These are phyloP conservation scores for Mycena rosella DNA, from an alignment of 768 basidiomycete genomes.

Conservation along the genomic window DNA sequence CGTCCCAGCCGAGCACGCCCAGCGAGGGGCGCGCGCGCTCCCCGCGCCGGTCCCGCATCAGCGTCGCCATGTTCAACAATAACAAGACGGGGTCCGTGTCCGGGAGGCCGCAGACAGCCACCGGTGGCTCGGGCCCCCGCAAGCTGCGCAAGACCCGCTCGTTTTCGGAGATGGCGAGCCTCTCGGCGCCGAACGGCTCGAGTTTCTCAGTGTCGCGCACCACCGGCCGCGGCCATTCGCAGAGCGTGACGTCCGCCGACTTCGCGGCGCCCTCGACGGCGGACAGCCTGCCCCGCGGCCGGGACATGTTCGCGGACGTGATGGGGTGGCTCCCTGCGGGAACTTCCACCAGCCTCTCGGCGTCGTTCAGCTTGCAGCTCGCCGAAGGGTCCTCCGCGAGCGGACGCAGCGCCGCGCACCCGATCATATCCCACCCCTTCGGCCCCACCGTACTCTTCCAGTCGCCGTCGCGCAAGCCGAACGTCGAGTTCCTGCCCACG, in stretches of 20 bases:
- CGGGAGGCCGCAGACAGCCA: conserved; percentile 48
- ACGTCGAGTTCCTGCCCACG: conserved; percentile 56
- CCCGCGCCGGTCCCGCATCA: conserved; percentile 75
- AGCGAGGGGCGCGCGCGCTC: conserved; percentile 57
- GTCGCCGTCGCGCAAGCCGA: conserved; percentile 63
- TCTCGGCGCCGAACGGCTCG: conserved; percentile 44
- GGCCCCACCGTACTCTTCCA: conserved; percentile 74
- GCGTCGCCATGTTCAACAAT: conserved; percentile 69
- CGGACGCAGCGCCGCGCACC: conserved; percentile 13
- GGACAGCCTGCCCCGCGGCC: conserved; percentile 38
- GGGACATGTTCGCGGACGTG: conserved; percentile 74
- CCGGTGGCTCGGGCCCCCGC: conserved; percentile 52
- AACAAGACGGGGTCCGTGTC: conserved; percentile 49
- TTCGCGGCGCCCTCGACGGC: conserved; percentile 12
- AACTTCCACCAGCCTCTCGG: conserved; percentile 52
- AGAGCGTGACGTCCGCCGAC: conserved; percentile 83
- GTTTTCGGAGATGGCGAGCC: conserved; percentile 69
- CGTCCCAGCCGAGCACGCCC: conserved; percentile 48
- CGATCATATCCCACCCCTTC: conserved; percentile 67
- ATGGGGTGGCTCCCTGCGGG: conserved; percentile 67
- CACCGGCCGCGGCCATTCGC: conserved; percentile 77
- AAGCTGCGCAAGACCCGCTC: conserved; percentile 82
- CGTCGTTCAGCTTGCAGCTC: conserved; percentile 46
- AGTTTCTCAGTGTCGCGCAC: conserved; percentile 40
- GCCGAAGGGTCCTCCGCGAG: conserved; percentile 42